Evolutionary conservation across 2,329 filamentous ascomycete genomes (phyloP).

Genomic region (Penicillium sp.): DNA sequence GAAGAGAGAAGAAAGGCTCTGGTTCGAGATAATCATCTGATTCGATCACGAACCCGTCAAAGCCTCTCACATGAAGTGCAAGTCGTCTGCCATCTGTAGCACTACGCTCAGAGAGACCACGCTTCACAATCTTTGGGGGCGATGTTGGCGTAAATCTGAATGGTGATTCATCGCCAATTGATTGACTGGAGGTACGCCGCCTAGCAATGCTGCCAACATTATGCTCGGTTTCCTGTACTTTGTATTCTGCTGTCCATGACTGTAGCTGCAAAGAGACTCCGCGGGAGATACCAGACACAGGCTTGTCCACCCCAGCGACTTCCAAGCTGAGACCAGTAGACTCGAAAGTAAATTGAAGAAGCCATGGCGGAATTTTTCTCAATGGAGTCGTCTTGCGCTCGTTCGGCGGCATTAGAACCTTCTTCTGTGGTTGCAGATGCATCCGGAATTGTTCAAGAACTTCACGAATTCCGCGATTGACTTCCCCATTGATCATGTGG

Average conservation of each 20-base stretch:
- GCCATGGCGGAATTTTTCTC: slow-evolving; percentile 77
- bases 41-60: slow-evolving; percentile 91
- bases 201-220: slow-evolving; percentile 48
- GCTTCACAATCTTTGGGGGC: slow-evolving; percentile 44
- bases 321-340: slow-evolving; percentile 88
- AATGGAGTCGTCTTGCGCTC: slow-evolving; percentile 67
- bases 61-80: slow-evolving; percentile 74
- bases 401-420: slow-evolving; percentile 51
- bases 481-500: slow-evolving; percentile 87
- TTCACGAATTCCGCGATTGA: slow-evolving; percentile 86
- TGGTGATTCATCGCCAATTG: slow-evolving; percentile 64
- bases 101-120: slow-evolving; percentile 57
- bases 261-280: slow-evolving; percentile 86
- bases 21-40: slow-evolving; percentile 78
- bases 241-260: slow-evolving; percentile 85
- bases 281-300: slow-evolving; percentile 77
- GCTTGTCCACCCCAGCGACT: slow-evolving; percentile 81
- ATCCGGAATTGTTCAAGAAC: slow-evolving; percentile 81
- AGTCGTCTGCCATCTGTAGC: slow-evolving; percentile 77
- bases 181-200: slow-evolving; percentile 73
- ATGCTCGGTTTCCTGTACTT: slow-evolving; percentile 72
- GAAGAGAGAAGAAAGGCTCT: slow-evolving; percentile 82
- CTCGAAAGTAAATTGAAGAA: slow-evolving; percentile 79
- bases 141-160: slow-evolving; percentile 54
- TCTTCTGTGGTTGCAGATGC: slow-evolving; percentile 64